These are phyloP conservation scores for Gaultheria prostrata DNA, from an alignment of 148 eudicot species.

Conservation along the genomic window DNA sequence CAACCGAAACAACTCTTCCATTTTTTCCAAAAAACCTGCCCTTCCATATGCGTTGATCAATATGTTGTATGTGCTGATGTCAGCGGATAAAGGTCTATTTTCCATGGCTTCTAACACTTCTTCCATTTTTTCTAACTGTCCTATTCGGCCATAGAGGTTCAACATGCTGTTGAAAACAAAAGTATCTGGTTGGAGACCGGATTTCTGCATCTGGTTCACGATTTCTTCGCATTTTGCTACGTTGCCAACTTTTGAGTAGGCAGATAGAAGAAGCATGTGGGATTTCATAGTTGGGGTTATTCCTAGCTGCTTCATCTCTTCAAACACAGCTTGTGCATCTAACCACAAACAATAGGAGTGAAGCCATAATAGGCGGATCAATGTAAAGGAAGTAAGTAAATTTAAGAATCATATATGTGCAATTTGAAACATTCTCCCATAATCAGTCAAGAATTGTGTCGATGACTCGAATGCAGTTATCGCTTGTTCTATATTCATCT, in stretches of 20 bases:
- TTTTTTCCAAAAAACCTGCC: constrained; percentile 72
- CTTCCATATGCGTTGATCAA: constrained; percentile 68
- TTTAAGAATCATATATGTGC: background rate
- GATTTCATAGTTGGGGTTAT: constrained; percentile 87
- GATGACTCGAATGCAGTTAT: background rate
- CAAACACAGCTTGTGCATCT: constrained; percentile 79
- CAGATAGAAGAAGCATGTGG: constrained; percentile 77
- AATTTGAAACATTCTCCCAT: background rate
- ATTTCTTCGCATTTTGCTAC: constrained; percentile 67
- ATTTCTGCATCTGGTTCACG: constrained; percentile 56
- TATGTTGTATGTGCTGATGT: constrained; percentile 80
- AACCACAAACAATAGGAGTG: constrained; percentile 6
- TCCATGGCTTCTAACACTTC: constrained; percentile 65
- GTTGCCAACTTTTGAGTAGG: constrained; percentile 63
- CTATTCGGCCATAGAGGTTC: constrained; percentile 66
- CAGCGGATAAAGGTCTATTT: constrained; percentile 34
- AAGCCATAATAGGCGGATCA: background rate
- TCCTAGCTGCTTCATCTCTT: constrained; percentile 58
- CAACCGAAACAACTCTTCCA: constrained; percentile 66
- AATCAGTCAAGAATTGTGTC: background rate
- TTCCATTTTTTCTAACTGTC: constrained; percentile 79
- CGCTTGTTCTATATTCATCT: background rate
- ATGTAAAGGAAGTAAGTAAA: background rate
- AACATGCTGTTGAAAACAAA: constrained; percentile 74
- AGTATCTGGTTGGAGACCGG: constrained; percentile 70